phyloP scores from a whole-genome alignment of 257 asterid genomes.

The Nicotiana paniculata region DNA sequence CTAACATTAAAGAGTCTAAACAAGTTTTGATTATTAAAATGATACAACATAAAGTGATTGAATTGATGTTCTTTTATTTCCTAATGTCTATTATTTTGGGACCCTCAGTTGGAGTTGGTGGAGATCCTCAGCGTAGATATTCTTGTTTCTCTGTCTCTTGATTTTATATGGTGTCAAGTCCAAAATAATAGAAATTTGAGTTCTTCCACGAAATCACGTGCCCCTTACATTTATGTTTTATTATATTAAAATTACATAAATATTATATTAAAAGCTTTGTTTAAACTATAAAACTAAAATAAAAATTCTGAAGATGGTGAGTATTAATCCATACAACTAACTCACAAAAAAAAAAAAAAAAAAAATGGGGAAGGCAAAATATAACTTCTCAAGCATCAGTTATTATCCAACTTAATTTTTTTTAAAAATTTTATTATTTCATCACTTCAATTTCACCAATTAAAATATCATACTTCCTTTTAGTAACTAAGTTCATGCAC shows the following conservation, averaged over 20 bases:
- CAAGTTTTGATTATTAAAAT: background rate
- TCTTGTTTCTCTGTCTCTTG: background rate
- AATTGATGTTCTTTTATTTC: background rate
- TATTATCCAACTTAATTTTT: no score
- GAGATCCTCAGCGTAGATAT: background rate
- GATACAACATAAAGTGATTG: background rate
- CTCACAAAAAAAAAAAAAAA: no score
- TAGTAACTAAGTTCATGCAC: no score
- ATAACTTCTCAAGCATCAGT: no score
- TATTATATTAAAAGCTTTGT: no score
- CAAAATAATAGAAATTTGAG: background rate
- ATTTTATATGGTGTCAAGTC: background rate
- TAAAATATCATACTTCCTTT: no score
- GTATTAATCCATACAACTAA: no score
- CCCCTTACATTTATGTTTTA: background rate
- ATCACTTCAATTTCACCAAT: no score
- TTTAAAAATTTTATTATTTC: no score
- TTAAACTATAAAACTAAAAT: no score
- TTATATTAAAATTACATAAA: background rate
- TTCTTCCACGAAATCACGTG: background rate
- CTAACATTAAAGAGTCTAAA: background rate
- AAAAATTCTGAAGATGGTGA: no score
- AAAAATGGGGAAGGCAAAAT: no score
- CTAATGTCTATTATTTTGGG: background rate
- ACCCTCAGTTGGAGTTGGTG: background rate